Evolutionary conservation across 2,329 filamentous ascomycete genomes (phyloP).

Genomic region (Fusarium sacchari): DNA sequence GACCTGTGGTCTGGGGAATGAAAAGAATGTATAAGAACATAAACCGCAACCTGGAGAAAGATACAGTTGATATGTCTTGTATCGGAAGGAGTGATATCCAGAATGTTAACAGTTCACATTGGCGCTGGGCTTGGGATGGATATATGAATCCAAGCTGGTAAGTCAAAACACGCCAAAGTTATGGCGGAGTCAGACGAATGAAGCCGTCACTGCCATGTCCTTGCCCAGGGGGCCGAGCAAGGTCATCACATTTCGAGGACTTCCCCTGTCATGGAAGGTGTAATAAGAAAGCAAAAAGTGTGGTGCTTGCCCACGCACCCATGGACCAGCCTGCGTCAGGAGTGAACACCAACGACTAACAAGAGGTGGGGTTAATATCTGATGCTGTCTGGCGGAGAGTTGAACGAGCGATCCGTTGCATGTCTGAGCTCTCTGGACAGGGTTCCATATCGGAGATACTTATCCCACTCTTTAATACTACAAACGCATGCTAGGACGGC

Average conservation of each 20-base stretch:
- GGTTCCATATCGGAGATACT: conserved; percentile 28
- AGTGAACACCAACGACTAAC: conserved; percentile 37
- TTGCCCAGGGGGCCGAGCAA: conserved; percentile 38
- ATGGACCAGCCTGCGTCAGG: conserved; percentile 36
- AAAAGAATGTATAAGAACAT: conserved; percentile 22
- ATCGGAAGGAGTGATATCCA: conserved; percentile 23
- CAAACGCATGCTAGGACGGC: neutral
- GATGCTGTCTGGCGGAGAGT: conserved; percentile 30
- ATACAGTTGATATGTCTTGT: conserved; percentile 10
- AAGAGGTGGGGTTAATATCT: conserved; percentile 33
- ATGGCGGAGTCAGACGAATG: conserved; percentile 35
- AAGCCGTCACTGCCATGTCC: conserved; percentile 38
- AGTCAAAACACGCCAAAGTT: conserved; percentile 24
- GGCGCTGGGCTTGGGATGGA: conserved; percentile 36
- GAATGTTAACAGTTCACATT: conserved; percentile 1
- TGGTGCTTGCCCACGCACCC: conserved; percentile 36
- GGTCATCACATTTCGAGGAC: conserved; percentile 32
- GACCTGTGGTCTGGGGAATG: neutral
- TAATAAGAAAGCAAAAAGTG: conserved; percentile 51
- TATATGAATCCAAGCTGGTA: conserved; percentile 40
- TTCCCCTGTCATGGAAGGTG: conserved; percentile 34
- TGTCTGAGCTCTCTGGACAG: conserved; percentile 40
- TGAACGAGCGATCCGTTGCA: conserved; percentile 39
- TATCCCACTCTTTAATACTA: conserved; percentile 9
- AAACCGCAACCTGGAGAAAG: conserved; percentile 3